Evolutionary conservation across 2,329 filamentous ascomycete genomes (phyloP), one percentile per base, ranked within the genome.

Genomic region (Cladosporium phlei): DNA sequence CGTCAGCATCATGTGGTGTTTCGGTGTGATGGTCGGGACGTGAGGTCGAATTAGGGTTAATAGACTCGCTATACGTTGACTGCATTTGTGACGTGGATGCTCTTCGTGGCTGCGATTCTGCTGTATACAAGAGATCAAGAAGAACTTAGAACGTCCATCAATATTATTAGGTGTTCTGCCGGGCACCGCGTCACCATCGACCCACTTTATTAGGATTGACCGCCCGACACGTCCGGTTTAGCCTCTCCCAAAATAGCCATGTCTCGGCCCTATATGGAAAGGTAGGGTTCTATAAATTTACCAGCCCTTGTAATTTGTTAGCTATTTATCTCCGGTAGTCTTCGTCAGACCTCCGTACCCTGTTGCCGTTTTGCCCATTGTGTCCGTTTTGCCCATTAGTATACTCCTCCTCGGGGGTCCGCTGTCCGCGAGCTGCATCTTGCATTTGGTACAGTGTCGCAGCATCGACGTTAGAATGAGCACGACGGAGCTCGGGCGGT

Each of bases 381-480:
- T 48, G 46, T n/a, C n/a, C n/a, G 14, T 17, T 22, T 47, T 52
- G 47, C 14, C 47, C 40, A 22, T 55, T 49, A 19, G 44, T 52
- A 25, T 52, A 52, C 4, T 55, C 54, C 16, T 57, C 52, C 17
- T 57, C 48, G 5, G 61, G 70, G 62, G 62, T 44, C 16, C 42
- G 42, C 14, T 55, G 51, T 33, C 52, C 50, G n/a, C 57, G 59
- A 35, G 55, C 80, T 35, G 85, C 85, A 55, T 83, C 85, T 24
- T 80, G 81, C 62, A 97, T 75, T 62, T 96, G 88, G 34, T 83
- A 77, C 35, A 96, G 73, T 1, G 91, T 97, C 1, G 82, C 82
- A 55, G 76, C 79, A 20, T 93, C 95, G 64, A 97, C 82, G 17
- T 88, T 83, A 56, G 85, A 89, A 56, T 88, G 93, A 42, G 86